Evolutionary conservation across 441 rosid genomes (phyloP).

Genomic region (Metrosideros polymorpha): DNA sequence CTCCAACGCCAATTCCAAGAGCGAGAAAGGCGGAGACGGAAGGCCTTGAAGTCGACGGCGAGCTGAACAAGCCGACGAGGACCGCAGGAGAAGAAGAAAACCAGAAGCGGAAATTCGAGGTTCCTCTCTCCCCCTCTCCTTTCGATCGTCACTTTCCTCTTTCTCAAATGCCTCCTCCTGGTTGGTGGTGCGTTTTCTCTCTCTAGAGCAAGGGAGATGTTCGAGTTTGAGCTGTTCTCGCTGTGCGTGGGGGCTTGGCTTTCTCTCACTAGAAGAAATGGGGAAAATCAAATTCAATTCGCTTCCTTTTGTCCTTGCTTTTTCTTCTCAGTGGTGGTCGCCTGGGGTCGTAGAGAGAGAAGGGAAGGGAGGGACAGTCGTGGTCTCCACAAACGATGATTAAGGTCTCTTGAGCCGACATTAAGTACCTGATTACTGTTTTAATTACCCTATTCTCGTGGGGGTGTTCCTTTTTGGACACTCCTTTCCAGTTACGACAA

Average conservation of each 20-base stretch:
- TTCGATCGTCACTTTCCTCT: neutral
- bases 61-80: neutral
- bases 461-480: neutral
- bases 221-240: neutral
- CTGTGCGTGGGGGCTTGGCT: neutral
- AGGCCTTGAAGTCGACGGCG: neutral
- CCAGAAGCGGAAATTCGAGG: neutral
- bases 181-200: neutral
- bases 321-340: conserved; percentile 16
- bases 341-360: conserved; percentile 39
- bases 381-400: conserved; percentile 31
- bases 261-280: neutral
- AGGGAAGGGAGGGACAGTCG: conserved; percentile 27
- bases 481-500: neutral
- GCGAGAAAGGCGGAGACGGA: neutral
- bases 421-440: neutral
- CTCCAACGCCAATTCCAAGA: neutral
- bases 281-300: neutral
- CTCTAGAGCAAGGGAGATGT: neutral
- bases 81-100: neutral
- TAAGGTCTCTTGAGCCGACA: conserved; percentile 18
- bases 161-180: neutral
- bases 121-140: neutral
- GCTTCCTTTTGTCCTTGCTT: neutral
- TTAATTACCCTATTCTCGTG: neutral